Evolutionary conservation across 2,329 filamentous ascomycete species (phyloP).

Genomic region (Colletotrichum eremochloae): DNA sequence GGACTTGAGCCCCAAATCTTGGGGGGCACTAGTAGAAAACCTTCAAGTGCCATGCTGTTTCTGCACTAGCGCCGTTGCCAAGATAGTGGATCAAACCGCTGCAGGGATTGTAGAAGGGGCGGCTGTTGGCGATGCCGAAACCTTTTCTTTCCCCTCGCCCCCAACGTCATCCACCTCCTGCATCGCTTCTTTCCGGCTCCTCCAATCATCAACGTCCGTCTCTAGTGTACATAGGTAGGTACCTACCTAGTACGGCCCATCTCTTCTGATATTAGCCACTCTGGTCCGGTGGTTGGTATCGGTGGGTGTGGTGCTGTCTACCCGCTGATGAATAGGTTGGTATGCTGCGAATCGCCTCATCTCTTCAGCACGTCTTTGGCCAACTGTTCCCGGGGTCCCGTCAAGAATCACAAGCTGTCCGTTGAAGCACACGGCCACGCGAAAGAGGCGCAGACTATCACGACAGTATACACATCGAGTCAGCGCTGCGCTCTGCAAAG

Average conservation of each 20-base stretch:
- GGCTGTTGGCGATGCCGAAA: slow-evolving; percentile 40
- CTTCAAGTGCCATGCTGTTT: slow-evolving; percentile 11
- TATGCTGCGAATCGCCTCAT: slow-evolving; percentile 29
- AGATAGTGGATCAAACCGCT: slow-evolving; percentile 42
- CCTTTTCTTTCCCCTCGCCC: slow-evolving; percentile 34
- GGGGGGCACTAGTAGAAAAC: slow-evolving; percentile 40
- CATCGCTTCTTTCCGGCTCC: background rate
- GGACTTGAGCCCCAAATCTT: slow-evolving; percentile 42
- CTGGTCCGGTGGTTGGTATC: slow-evolving; percentile 12
- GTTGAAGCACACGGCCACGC: too few relatives aligned
- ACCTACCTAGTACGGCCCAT: background rate
- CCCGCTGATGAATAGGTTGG: background rate
- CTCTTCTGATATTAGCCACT: slow-evolving; percentile 21
- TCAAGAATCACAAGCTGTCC: background rate
- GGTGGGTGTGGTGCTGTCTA: slow-evolving; percentile 29
- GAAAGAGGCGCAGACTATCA: background rate
- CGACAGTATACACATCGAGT: slow-evolving; percentile 20
- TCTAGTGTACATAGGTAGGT: too few relatives aligned
- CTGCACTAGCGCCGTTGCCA: slow-evolving; percentile 29
- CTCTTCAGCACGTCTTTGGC: slow-evolving; percentile 8
- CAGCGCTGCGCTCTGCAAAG: slow-evolving; percentile 14
- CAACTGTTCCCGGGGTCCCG: background rate
- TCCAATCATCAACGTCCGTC: background rate
- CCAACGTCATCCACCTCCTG: slow-evolving; percentile 5
- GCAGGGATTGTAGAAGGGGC: slow-evolving; percentile 40